Evolutionary conservation across 495 filamentous ascomycete species (phyloP).

Genomic region (Tricharina praecox): DNA sequence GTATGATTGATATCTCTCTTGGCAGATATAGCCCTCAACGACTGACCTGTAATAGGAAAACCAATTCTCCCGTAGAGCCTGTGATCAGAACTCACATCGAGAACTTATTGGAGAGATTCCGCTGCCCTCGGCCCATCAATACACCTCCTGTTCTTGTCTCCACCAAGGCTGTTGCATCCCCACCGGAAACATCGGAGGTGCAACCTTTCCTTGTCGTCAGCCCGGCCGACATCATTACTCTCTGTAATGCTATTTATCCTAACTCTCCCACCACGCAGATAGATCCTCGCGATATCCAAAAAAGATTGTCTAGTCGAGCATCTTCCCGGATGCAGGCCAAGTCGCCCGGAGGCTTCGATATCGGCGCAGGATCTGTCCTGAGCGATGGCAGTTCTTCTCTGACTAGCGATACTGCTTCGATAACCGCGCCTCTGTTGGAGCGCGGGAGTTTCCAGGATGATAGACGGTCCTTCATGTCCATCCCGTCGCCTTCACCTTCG

Average conservation of each 20-base stretch:
- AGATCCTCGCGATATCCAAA: conserved; percentile 24
- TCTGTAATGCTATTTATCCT: conserved; percentile 57
- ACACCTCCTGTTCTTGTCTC: conserved; percentile 46
- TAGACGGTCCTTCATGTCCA: conserved; percentile 24
- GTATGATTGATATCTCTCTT: conserved; percentile 12
- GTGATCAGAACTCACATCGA: conserved; percentile 58
- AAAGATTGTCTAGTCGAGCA: conserved; percentile 17
- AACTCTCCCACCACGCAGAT: conserved; percentile 17
- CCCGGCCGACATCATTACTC: conserved; percentile 52
- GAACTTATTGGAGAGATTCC: conserved; percentile 54
- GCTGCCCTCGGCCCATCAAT: conserved; percentile 34
- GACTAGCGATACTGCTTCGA: conserved; percentile 49
- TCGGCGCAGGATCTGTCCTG: conserved; percentile 38
- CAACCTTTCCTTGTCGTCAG: conserved; percentile 57
- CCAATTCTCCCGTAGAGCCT: conserved; percentile 43
- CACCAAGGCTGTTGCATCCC: conserved; percentile 49
- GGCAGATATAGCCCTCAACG: neutral
- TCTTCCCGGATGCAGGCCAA: conserved; percentile 24
- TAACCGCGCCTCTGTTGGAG: conserved; percentile 46
- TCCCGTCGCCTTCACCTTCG: conserved; percentile 24
- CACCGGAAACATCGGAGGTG: conserved; percentile 51
- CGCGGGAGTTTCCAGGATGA: conserved; percentile 23
- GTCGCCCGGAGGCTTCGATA: conserved; percentile 25
- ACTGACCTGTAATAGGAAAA: conserved; percentile 33
- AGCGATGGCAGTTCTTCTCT: conserved; percentile 49